Evolutionary conservation across 768 basidiomycete species (phyloP), one percentile per base, ranked within the genome.

Genomic region (Tulasnella calospora): DNA sequence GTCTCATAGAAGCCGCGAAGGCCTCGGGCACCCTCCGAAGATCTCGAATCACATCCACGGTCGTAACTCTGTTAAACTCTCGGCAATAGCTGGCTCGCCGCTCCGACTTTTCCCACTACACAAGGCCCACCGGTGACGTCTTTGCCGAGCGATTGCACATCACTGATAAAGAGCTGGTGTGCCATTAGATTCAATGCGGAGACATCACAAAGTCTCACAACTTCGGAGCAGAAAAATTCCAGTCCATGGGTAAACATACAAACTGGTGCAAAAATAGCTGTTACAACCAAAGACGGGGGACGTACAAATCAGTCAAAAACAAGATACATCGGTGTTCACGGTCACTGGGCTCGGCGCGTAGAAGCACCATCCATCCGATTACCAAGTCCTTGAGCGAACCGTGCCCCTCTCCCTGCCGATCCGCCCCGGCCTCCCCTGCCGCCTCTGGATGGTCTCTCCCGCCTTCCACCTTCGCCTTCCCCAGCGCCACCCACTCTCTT

Each of bases 371-470:
- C 77, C 71, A 78, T 76, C 55, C 74, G 46, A 41, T 51, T 73
- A 35, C 93, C 93, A 55, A 94, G 87, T 30, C 93, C 93, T 84
- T 94, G 93, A 27, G 92, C 88, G 82, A 94, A 94, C n/a, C 93
- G 89, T 38, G 89, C 88, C 33, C 94, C 92, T 79, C 94, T 88
- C 71, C 92, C 94, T 27, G 69, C 6, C 47, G n/a, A 9, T 33
- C 70, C 78, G 17, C 79, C 75, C n/a, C 55, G 38, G 30, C 46
- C 76, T 1, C 79, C 79, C 17, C 79, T 71, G n/a, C 57, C 67
- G 23, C 78, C 78, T 55, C 78, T 75, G 19, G 76, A 33, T 19
- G 79, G n/a, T 27, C 80, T 35, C 30, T 75, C 79, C 17, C 77
- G 47, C 51, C 79, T 47, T n/a, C 80, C 70, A 44, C 57, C 44